Base-by-base conservation (phyloP, 2,329 filamentous ascomycete species). In the Colletotrichum ledebouriae region DNA sequence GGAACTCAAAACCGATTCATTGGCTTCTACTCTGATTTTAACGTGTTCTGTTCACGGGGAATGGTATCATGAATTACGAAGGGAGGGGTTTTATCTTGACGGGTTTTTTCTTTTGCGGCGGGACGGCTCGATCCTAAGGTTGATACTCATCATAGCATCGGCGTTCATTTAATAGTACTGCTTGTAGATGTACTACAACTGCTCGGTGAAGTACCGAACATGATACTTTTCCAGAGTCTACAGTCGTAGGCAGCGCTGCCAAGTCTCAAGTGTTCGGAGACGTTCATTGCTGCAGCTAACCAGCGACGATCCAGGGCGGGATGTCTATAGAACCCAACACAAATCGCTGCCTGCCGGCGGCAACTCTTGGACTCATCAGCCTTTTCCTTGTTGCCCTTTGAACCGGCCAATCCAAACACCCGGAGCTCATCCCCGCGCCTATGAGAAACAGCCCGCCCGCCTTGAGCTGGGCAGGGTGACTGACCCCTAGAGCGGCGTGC, bases 131-230 rank as follows among this genome's bases (percentile, higher is more conserved):
- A 20, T 55, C 55, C 34, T 65, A 42, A 57, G 61, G 20, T 60
- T 68, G 65, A 20, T 56, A 50, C 65, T 56, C 65, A 65, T 59
- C 67, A 69, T 69, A 69, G 67, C 67, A 69, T 62, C 63, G 67
- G 67, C 67, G 67, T 69, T 69, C 50, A 53, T 37, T 42, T 56
- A 46, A 56, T 68, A 56, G 33, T 42, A 50, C 15, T 3, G 29
- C 6, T 22, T 62, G 56, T 59, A 39, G 22, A 11, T 62, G n/a
- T n/a, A 41, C n/a, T 17, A 7, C 44, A 13, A 7, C 13, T 22
- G 13, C 22, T 22, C 12, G 17, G 15, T 29, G 17, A 22, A 13
- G 10, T 22, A 7, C 13, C 11, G 7, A 50, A 49, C 17, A 6
- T 25, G 20, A 9, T 9, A 3, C 46, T 49, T 49, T 49, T 20